Percentiles rank a stretch among this genome's conserved stretches.
Evolutionary conservation across 495 filamentous ascomycete genomes (phyloP).

Genomic region (Talaromyces thailandensis): DNA sequence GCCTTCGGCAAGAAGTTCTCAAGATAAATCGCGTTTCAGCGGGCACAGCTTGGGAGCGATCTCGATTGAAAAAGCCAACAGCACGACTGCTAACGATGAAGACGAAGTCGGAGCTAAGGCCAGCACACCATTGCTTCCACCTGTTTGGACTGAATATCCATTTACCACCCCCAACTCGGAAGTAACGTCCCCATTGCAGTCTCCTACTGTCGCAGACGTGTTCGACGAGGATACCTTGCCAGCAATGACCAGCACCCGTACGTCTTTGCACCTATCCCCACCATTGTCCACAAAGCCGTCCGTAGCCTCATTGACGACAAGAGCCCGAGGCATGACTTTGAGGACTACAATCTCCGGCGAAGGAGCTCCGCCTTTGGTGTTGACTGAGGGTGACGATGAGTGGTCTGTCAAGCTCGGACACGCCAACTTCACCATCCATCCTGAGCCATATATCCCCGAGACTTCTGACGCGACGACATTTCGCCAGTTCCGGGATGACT

Average conservation of each 20-base stretch:
- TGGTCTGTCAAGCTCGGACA: constrained; percentile 83
- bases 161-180: constrained; percentile 26
- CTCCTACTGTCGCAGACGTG: constrained; percentile 54
- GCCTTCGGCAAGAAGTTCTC: constrained; percentile 58
- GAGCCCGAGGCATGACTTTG: constrained; percentile 32
- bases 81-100: constrained; percentile 44
- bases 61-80: constrained; percentile 50
- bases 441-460: constrained; percentile 68
- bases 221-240: constrained; percentile 24
- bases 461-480: constrained; percentile 49
- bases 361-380: constrained; percentile 43
- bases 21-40: constrained; percentile 46
- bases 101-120: constrained; percentile 42
- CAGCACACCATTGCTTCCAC: constrained; percentile 75
- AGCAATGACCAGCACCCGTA: constrained; percentile 33
- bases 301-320: constrained; percentile 58
- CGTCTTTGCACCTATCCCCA: constrained; percentile 54
- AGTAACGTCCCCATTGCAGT: constrained; percentile 72
- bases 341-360: constrained; percentile 47
- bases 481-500: constrained; percentile 61
- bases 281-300: constrained; percentile 76
- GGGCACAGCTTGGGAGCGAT: constrained; percentile 38
- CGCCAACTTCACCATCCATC: constrained; percentile 83
- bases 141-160: constrained; percentile 55
- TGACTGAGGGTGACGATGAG: constrained; percentile 59